Percentiles rank a stretch among this genome's conserved stretches.
Conservation (phyloP, 768 basidiomycete genomes). For the Hirschioporus abietinus region DNA sequence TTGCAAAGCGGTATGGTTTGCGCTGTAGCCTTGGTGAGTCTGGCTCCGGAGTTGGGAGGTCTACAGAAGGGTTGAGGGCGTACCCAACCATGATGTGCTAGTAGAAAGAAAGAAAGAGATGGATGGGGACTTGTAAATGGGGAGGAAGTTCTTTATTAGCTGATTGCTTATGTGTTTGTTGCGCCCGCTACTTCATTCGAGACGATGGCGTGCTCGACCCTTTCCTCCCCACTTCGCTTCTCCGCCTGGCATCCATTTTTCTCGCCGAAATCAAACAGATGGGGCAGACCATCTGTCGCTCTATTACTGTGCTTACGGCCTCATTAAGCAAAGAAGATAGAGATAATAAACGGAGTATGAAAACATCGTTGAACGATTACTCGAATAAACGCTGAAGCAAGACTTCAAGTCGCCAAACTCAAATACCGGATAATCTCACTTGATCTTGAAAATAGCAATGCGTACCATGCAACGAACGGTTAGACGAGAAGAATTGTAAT, state of each 20-base stretch:
- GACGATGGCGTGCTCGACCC: neutral
- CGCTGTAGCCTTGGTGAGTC: conserved; percentile 65
- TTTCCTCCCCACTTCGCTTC: neutral
- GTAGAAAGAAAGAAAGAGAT: neutral
- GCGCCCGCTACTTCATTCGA: neutral
- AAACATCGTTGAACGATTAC: neutral
- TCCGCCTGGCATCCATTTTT: neutral
- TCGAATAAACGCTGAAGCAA: neutral
- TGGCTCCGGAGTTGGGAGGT: conserved; percentile 77
- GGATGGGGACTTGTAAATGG: neutral
- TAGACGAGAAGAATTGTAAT: too few species aligned
- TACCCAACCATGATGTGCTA: neutral
- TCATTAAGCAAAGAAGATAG: neutral
- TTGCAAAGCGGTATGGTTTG: conserved; percentile 84
- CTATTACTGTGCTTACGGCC: neutral
- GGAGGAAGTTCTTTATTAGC: neutral
- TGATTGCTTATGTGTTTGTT: conserved; percentile 1
- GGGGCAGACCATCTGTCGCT: neutral
- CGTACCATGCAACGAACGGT: too few species aligned
- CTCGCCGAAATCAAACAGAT: neutral
- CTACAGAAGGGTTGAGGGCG: conserved; percentile 16
- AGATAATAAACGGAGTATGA: neutral
- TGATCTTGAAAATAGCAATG: too few species aligned
- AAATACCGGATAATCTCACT: too few species aligned
- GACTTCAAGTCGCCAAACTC: too few species aligned